These are phyloP conservation scores for Symmetrospora coprosmae DNA, from an alignment of 768 basidiomycete species.

Conservation along the genomic window DNA sequence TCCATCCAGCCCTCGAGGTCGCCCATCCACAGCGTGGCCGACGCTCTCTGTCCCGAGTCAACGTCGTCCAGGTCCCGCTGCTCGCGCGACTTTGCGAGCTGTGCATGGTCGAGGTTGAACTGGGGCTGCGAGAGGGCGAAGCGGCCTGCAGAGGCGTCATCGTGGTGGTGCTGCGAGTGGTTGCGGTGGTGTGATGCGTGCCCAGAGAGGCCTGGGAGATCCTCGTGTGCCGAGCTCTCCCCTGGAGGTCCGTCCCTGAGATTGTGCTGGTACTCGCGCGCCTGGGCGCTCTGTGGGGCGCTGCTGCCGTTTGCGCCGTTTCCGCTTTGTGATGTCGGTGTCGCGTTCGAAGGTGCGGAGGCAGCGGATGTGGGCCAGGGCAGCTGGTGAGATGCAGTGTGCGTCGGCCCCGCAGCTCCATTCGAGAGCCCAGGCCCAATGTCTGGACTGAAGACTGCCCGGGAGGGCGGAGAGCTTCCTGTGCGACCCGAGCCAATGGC, in stretches of 20 bases:
- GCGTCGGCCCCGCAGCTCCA: background rate
- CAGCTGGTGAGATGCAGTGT: background rate
- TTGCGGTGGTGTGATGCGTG: too few species aligned
- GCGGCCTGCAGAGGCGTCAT: constrained; percentile 65
- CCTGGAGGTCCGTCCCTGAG: too few species aligned
- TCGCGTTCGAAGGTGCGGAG: constrained; percentile 23
- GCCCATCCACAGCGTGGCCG: constrained; percentile 54
- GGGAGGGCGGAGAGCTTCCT: constrained; percentile 1
- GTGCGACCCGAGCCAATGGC: constrained; percentile 12
- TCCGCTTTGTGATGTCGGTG: background rate
- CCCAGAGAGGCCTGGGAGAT: background rate
- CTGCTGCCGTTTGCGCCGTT: background rate
- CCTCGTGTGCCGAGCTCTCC: background rate
- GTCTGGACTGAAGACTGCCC: background rate
- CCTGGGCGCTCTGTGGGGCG: background rate
- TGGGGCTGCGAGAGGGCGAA: constrained; percentile 45
- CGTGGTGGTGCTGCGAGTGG: constrained; percentile 36
- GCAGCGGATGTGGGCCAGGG: background rate
- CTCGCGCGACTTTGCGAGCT: constrained; percentile 19
- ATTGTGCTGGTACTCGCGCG: background rate
- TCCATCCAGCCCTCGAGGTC: constrained; percentile 95
- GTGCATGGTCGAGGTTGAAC: constrained; percentile 20
- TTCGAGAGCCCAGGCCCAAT: background rate
- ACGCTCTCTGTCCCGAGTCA: constrained; percentile 24
- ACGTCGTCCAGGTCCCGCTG: constrained; percentile 17